These are phyloP conservation scores for Pyrenula massariospora DNA, from an alignment of 495 filamentous ascomycete genomes.

Conservation along the genomic window DNA sequence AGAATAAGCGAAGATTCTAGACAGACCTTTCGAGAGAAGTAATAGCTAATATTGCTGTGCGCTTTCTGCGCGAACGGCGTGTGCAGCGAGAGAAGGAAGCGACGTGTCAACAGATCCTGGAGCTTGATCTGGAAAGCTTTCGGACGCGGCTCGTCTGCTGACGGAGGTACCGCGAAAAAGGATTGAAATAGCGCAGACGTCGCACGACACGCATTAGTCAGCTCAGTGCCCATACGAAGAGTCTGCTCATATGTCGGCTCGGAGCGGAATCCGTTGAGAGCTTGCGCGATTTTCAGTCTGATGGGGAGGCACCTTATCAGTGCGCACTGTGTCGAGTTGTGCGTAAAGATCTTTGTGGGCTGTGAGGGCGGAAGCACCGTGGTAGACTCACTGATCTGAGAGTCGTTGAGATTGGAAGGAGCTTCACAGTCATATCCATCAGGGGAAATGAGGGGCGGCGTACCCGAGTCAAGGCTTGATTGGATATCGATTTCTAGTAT, in stretches of 20 bases:
- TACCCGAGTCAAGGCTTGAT: slow-evolving; percentile 41
- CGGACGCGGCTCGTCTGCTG: slow-evolving; percentile 9
- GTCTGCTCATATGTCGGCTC: slow-evolving; percentile 39
- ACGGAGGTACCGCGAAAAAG: too few species aligned
- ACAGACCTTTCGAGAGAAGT: slow-evolving; percentile 43
- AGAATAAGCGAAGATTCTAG: slow-evolving; percentile 39
- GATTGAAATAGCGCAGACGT: too few species aligned
- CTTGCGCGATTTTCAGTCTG: slow-evolving; percentile 35
- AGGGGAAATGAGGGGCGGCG: slow-evolving; percentile 35
- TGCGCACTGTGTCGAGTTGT: slow-evolving; percentile 38
- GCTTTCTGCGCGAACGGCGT: slow-evolving; percentile 39
- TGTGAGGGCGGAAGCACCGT: slow-evolving; percentile 17
- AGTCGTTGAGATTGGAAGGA: slow-evolving; percentile 46
- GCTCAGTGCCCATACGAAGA: slow-evolving; percentile 28
- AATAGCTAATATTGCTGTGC: slow-evolving; percentile 34
- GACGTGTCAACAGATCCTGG: slow-evolving; percentile 28
- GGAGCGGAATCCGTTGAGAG: slow-evolving; percentile 35
- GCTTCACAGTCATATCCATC: slow-evolving; percentile 41
- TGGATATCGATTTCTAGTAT: slow-evolving; percentile 49
- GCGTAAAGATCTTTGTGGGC: slow-evolving; percentile 26
- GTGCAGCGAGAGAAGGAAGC: slow-evolving; percentile 42
- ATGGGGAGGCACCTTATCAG: slow-evolving; percentile 33
- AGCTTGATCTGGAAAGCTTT: slow-evolving; percentile 12
- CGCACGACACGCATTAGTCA: slow-evolving; percentile 23
- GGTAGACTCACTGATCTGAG: slow-evolving; percentile 36